Evolutionary conservation across 2,329 filamentous ascomycete genomes (phyloP).

Genomic region (Botrytis sinoallii): DNA sequence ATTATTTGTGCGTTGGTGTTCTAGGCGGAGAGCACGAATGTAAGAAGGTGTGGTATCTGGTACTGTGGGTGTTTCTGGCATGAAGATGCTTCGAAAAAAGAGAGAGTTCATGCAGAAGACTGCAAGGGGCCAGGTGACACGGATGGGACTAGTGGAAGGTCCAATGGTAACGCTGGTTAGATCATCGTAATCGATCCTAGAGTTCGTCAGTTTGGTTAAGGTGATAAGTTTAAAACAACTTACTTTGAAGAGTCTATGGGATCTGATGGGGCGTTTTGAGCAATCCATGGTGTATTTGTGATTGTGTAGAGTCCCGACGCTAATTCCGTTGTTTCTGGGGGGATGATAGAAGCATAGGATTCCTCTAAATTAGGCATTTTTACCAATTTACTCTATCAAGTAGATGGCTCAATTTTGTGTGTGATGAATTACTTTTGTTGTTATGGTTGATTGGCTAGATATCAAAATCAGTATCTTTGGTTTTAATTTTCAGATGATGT

Average conservation of each 20-base stretch:
- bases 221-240: rapidly evolving
- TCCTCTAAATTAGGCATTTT: neutral
- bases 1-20: neutral
- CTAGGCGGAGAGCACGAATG: neutral
- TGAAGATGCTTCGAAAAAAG: conserved; percentile 5
- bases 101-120: neutral
- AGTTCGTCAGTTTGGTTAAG: neutral
- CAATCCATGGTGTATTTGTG: neutral
- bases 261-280: neutral
- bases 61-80: neutral
- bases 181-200: neutral
- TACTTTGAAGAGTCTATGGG: neutral
- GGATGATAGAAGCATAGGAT: neutral
- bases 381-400: neutral
- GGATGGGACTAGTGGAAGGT: neutral
- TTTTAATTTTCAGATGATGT: rapidly evolving
- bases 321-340: no score
- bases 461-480: neutral
- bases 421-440: neutral
- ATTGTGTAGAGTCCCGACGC: neutral
- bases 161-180: neutral
- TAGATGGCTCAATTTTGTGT: neutral
- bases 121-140: neutral
- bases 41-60: neutral
- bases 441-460: neutral